phyloP scores from a whole-genome alignment of 768 basidiomycete genomes.

The Crepidotus variabilis region DNA sequence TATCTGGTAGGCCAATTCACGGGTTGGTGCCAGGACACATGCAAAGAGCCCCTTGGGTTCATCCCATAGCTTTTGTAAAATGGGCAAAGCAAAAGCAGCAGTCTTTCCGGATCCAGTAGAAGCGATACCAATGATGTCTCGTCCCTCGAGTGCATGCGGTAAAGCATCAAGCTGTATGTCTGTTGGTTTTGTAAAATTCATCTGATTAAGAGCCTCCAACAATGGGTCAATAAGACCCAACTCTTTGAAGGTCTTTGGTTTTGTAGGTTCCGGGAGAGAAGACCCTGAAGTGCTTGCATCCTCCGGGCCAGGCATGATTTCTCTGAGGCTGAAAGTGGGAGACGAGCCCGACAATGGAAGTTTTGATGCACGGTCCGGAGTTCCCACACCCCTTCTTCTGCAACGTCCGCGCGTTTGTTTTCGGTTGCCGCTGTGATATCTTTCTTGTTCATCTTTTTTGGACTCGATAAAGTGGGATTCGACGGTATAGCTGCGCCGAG shows the following conservation, averaged over 20 bases:
- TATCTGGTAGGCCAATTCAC: slow-evolving; percentile 97
- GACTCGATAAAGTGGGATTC: no score
- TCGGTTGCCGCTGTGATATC: no score
- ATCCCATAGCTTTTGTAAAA: slow-evolving; percentile 94
- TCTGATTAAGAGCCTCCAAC: slow-evolving; percentile 75
- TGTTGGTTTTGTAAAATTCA: slow-evolving; percentile 84
- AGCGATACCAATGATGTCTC: slow-evolving; percentile 98
- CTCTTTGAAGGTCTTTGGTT: slow-evolving; percentile 61
- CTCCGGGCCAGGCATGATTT: slow-evolving; percentile 57
- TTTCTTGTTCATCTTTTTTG: no score
- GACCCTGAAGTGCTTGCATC: slow-evolving; percentile 47
- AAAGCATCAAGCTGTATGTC: slow-evolving; percentile 85
- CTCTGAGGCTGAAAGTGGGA: not conserved
- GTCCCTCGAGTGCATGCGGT: slow-evolving; percentile 84
- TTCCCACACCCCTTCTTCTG: slow-evolving; percentile 2
- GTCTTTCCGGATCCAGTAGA: slow-evolving; percentile 98
- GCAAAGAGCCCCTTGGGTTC: slow-evolving; percentile 93
- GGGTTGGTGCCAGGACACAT: slow-evolving; percentile 93
- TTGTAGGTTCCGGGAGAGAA: slow-evolving; percentile 13
- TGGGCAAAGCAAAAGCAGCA: slow-evolving; percentile 93
- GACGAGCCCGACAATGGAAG: no score
- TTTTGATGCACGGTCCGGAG: no score
- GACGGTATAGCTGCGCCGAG: no score
- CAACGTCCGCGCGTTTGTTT: no score
- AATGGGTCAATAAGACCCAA: slow-evolving; percentile 90